Evolutionary conservation across 768 basidiomycete species (phyloP).

Genomic region (Tulasnella sp.): DNA sequence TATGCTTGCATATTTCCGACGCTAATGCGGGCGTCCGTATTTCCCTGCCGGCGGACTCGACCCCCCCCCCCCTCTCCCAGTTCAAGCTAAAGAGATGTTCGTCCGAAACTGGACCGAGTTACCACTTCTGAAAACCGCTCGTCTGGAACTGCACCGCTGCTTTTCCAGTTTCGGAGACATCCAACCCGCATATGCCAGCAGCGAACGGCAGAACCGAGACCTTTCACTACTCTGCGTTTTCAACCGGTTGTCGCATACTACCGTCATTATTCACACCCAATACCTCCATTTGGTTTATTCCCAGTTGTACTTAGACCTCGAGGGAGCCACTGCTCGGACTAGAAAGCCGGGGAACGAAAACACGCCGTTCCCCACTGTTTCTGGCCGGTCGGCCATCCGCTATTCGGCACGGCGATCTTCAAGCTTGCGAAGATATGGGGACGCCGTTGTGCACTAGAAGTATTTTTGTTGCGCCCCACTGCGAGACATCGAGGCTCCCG

Average conservation of each 20-base stretch:
- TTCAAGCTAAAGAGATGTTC: neutral
- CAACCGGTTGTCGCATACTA: neutral
- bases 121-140: neutral
- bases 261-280: neutral
- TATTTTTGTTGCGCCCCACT: neutral
- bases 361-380: neutral
- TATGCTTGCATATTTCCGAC: slow-evolving; percentile 8
- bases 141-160: neutral
- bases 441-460: neutral
- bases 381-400: neutral
- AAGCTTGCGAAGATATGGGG: neutral
- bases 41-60: neutral
- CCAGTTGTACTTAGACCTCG: neutral
- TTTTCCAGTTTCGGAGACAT: neutral
- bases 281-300: neutral
- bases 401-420: neutral
- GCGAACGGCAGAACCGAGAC: neutral
- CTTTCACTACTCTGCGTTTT: neutral
- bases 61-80: neutral
- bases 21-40: neutral
- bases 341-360: neutral
- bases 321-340: neutral
- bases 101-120: slow-evolving; percentile 3
- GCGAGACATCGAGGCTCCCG: neutral
- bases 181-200: neutral